Evolutionary conservation across 495 filamentous ascomycete genomes (phyloP).

Genomic region (Penicillium maclennaniae): DNA sequence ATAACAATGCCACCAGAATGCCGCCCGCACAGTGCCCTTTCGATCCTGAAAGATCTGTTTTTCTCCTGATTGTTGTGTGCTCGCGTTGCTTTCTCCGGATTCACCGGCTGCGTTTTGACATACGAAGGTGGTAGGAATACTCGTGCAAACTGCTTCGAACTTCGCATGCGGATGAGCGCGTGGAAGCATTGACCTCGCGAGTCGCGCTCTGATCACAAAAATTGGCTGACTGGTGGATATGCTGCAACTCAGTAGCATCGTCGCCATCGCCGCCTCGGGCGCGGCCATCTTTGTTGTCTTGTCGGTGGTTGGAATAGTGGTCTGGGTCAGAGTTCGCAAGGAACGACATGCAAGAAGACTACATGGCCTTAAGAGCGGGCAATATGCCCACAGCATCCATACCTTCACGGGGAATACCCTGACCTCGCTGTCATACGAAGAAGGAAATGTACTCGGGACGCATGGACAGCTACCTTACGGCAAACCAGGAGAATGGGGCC

Average conservation of each 20-base stretch:
- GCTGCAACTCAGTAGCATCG: conserved; percentile 33
- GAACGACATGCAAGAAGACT: conserved; percentile 33
- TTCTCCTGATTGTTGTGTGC: conserved; percentile 6
- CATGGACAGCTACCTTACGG: conserved; percentile 41
- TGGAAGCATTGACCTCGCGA: not conserved
- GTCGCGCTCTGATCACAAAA: not conserved
- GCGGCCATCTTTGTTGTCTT: conserved; percentile 37
- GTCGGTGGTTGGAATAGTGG: conserved; percentile 31
- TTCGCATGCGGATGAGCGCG: conserved; percentile 7
- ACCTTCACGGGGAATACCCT: conserved; percentile 32
- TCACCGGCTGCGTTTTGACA: not conserved
- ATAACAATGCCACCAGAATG: conserved; percentile 35
- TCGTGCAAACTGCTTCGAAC: not conserved
- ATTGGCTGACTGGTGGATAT: conserved; percentile 21
- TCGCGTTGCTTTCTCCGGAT: not conserved
- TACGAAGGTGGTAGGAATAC: not conserved
- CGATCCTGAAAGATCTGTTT: conserved; percentile 14
- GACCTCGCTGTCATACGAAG: conserved; percentile 35
- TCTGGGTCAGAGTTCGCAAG: conserved; percentile 41
- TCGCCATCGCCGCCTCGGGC: conserved; percentile 42
- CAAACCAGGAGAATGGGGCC: conserved; percentile 40
- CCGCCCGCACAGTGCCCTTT: conserved; percentile 6
- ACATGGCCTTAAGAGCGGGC: conserved; percentile 23
- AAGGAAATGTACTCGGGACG: conserved; percentile 30
- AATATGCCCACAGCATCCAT: conserved; percentile 20